Evolutionary conservation across 306 rosid species (phyloP).

Genomic region (Canavalia gladiata): DNA sequence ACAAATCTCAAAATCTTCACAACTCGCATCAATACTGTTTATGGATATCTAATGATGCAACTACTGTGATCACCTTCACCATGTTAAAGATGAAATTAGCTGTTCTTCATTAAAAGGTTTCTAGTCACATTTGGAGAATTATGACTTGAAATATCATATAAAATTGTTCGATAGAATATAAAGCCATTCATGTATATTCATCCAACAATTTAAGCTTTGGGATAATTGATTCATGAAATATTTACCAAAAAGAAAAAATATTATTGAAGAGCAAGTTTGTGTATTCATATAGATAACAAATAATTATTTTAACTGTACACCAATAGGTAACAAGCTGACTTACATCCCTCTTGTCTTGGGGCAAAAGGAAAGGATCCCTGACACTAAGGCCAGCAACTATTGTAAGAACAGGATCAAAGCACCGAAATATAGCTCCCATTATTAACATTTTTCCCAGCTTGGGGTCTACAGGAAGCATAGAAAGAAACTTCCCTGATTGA

Average conservation of each 20-base stretch:
- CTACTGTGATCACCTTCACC: conserved; percentile 23
- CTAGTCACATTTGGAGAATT: conserved; percentile 34
- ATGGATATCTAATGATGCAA: conserved; percentile 18
- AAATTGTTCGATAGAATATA: neutral
- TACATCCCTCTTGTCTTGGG: conserved; percentile 96
- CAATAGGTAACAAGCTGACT: conserved; percentile 53
- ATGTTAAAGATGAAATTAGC: conserved; percentile 32
- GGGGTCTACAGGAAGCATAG: conserved; percentile 96
- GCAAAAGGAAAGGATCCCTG: conserved; percentile 97
- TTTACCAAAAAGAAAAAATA: neutral
- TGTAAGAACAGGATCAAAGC: conserved; percentile 99
- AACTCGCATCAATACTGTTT: conserved; percentile 11
- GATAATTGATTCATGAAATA: neutral
- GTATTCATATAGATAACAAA: conserved; percentile 35
- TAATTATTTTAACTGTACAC: conserved; percentile 28
- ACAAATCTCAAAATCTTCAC: conserved; percentile 23
- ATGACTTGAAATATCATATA: conserved; percentile 23
- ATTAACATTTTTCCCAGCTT: conserved; percentile 96
- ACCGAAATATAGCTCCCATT: conserved; percentile 93
- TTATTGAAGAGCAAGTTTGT: conserved; percentile 19
- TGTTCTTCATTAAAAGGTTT: neutral
- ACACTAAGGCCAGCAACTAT: conserved; percentile 94
- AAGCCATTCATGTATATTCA: neutral
- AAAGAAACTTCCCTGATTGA: conserved; percentile 81
- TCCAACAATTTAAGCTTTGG: neutral